Conservation (phyloP, 306 rosid genomes). For the Cucurbita pepo region DNA sequence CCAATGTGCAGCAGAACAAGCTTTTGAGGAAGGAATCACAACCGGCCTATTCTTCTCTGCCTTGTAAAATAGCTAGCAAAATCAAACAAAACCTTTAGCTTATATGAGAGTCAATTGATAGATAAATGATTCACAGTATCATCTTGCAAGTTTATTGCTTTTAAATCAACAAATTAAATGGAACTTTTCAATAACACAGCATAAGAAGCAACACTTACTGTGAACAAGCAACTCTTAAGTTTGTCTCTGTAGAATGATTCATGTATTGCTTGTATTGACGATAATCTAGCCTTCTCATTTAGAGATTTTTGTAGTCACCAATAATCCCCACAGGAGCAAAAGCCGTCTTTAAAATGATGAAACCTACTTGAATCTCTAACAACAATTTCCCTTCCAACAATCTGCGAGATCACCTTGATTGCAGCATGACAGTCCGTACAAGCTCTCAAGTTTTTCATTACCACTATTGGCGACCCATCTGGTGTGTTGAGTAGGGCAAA, state of each 20-base stretch:
- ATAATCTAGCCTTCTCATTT: background rate
- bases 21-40: background rate
- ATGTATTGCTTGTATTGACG: background rate
- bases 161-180: background rate
- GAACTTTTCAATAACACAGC: background rate
- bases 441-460: slow-evolving; percentile 82
- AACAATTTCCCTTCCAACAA: slow-evolving; percentile 3
- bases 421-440: slow-evolving; percentile 51
- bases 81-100: background rate
- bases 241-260: background rate
- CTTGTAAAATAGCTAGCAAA: background rate
- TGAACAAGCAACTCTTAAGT: background rate
- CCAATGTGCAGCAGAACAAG: background rate
- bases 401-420: slow-evolving; percentile 9
- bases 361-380: slow-evolving; percentile 12
- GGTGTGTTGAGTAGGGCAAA: slow-evolving; percentile 63
- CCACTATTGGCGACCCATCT: slow-evolving; percentile 53
- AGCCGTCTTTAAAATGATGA: slow-evolving; percentile 9
- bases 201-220: background rate
- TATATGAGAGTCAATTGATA: background rate
- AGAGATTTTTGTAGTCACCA: slow-evolving; percentile 21
- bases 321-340: slow-evolving; percentile 67
- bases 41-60: background rate
- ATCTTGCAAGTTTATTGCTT: background rate
- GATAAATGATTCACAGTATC: background rate